Conservation (phyloP, 164 flowering plant genomes). For the Nymphaea thermarum region DNA sequence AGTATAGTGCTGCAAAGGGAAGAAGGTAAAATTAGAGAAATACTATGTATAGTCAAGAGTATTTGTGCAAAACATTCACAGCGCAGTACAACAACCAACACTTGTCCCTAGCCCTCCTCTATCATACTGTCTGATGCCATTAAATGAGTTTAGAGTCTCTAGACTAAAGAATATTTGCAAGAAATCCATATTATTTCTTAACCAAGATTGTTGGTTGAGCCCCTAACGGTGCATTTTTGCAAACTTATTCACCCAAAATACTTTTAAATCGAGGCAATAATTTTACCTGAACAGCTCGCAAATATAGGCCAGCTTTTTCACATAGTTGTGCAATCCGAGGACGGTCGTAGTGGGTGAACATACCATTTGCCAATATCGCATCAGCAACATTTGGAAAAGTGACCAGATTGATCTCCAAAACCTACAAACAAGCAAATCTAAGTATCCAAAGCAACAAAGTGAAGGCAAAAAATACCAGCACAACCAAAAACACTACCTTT, state of each 20-base stretch:
- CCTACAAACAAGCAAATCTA: conserved; percentile 26
- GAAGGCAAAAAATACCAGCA: not conserved
- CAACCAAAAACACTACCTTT: conserved; percentile 27
- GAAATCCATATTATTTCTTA: too few species aligned
- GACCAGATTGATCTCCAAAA: conserved; percentile 91
- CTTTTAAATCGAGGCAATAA: too few species aligned
- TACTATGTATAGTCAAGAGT: not conserved
- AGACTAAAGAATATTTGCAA: too few species aligned
- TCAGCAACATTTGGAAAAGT: conserved; percentile 99
- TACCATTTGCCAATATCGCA: conserved; percentile 97
- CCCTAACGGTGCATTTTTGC: too few species aligned
- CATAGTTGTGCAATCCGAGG: conserved; percentile 98
- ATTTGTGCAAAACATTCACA: not conserved
- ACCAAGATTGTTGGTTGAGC: too few species aligned
- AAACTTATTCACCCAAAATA: too few species aligned
- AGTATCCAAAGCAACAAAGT: not conserved
- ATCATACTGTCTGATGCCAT: too few species aligned
- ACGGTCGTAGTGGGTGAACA: conserved; percentile 98
- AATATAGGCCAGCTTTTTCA: conserved; percentile 90
- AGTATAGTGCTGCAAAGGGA: conserved; percentile 68
- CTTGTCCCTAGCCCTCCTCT: too few species aligned
- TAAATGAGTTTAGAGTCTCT: too few species aligned
- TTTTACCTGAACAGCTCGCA: conserved; percentile 85
- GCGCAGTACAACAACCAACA: too few species aligned
- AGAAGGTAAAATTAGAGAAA: not conserved